Conservation (phyloP, 1,139 yeast species). For the Yamadazyma songkhlaensis region DNA sequence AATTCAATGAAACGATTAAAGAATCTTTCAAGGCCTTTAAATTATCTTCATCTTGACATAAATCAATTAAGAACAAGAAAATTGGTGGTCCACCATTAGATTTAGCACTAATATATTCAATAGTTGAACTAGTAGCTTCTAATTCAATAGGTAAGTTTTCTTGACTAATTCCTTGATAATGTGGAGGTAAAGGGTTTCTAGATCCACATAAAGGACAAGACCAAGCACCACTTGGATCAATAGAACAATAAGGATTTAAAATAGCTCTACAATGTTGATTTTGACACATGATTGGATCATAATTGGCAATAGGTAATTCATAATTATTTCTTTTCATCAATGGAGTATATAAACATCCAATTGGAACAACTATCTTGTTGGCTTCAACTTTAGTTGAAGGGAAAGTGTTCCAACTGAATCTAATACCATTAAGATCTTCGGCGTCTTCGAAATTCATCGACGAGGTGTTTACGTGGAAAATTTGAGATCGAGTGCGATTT, state of each 20-base stretch:
- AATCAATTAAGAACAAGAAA: conserved; percentile 84
- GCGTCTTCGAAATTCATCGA: conserved; percentile 49
- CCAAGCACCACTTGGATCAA: conserved; percentile 88
- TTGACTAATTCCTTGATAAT: conserved; percentile 79
- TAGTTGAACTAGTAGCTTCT: conserved; percentile 73
- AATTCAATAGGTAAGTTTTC: conserved; percentile 88
- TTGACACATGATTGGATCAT: conserved; percentile 88
- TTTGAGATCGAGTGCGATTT: conserved; percentile 3
- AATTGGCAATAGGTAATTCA: conserved; percentile 75
- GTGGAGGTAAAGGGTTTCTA: conserved; percentile 86
- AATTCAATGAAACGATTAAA: conserved; percentile 72
- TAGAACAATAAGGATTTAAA: conserved; percentile 82
- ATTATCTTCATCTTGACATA: conserved; percentile 94
- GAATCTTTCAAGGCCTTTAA: conserved; percentile 86
- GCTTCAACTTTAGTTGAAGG: conserved; percentile 93
- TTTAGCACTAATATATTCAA: conserved; percentile 85
- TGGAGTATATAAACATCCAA: conserved; percentile 93
- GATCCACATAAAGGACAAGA: conserved; percentile 82
- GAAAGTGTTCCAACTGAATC: conserved; percentile 50
- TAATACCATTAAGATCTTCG: conserved; percentile 49
- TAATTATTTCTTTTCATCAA: conserved; percentile 61
- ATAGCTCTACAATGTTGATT: conserved; percentile 78
- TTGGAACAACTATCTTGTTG: conserved; percentile 88
- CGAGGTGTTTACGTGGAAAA: conserved; percentile 11
- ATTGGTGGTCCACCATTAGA: conserved; percentile 94